phyloP scores from a whole-genome alignment of 2,329 filamentous ascomycete species.

The Sphaerostilbella broomeana region DNA sequence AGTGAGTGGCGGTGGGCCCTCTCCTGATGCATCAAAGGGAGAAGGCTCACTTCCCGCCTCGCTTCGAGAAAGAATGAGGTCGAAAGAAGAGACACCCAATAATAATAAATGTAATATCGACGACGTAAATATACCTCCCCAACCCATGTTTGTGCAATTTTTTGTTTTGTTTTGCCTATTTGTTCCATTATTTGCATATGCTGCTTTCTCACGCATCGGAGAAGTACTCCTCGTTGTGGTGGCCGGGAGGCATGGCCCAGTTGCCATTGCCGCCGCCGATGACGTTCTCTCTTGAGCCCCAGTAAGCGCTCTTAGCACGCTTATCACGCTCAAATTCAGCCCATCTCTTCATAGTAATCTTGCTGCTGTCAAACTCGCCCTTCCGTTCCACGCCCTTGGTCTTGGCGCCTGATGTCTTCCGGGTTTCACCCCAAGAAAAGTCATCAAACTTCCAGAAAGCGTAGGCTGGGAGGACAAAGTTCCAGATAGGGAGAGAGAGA shows the following conservation, averaged over 20 bases:
- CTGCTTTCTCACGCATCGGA: constrained; percentile 39
- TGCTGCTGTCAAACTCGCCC: constrained; percentile 95
- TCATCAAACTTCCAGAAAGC: constrained; percentile 99
- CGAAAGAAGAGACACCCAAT: background rate
- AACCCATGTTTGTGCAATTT: background rate
- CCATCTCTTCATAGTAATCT: constrained; percentile 99
- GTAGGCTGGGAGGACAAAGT: constrained; percentile 89
- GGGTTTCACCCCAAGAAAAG: constrained; percentile 97
- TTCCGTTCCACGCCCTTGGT: constrained; percentile 82
- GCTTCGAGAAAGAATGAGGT: background rate
- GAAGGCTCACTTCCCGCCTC: background rate
- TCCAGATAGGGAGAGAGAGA: constrained; percentile 89
- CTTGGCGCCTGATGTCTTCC: constrained; percentile 90
- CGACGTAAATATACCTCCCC: background rate
- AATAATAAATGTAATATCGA: background rate
- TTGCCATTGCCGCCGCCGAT: constrained; percentile 31
- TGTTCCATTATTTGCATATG: background rate
- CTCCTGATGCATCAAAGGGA: too few species aligned
- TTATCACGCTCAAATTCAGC: constrained; percentile 80
- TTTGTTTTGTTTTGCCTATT: background rate
- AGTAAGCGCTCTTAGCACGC: constrained; percentile 43
- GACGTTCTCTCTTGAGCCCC: constrained; percentile 47
- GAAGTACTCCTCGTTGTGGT: constrained; percentile 50
- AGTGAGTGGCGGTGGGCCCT: background rate
- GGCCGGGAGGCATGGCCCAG: constrained; percentile 40